phyloP scores from a whole-genome alignment of 2,329 filamentous ascomycete species.

The Elsinoe ampelina region DNA sequence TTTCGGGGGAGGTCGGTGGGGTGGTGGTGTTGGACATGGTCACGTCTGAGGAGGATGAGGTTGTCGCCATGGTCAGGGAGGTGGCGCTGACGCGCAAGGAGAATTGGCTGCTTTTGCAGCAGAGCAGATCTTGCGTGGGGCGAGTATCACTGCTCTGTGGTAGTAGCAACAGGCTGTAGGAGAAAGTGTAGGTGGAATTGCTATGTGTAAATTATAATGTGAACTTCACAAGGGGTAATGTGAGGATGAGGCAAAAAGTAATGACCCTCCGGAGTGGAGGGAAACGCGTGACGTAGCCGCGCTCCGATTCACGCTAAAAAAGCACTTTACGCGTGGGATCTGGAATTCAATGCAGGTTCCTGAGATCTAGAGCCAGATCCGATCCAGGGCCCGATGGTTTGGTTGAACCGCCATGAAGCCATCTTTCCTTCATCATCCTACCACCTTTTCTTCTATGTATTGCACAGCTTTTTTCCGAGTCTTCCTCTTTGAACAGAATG shows the following conservation, averaged over 20 bases:
- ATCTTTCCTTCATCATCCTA: not conserved
- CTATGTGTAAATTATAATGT: not conserved
- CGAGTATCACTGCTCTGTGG: too few species aligned
- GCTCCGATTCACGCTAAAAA: not conserved
- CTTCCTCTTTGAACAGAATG: too few species aligned
- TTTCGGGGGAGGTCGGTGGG: too few species aligned
- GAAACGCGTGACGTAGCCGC: conserved; percentile 12
- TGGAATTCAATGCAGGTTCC: conserved; percentile 7
- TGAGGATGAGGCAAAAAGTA: conserved; percentile 1
- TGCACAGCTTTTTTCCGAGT: too few species aligned
- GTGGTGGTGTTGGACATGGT: conserved; percentile 20
- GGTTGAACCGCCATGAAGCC: not conserved
- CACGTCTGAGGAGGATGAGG: not conserved
- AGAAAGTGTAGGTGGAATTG: not conserved
- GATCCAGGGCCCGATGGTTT: not conserved
- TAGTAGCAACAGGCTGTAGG: too few species aligned
- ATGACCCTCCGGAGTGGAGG: not conserved
- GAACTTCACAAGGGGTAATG: not conserved
- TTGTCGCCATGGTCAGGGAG: conserved; percentile 1
- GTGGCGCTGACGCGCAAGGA: not conserved
- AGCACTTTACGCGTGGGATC: conserved; percentile 8
- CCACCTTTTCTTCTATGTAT: not conserved
- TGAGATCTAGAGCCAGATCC: conserved; percentile 1
- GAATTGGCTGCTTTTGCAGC: not conserved
- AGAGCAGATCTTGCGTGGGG: not conserved